Conservation (phyloP, 345 rosid genomes). For the Melaleuca quinquenervia region DNA sequence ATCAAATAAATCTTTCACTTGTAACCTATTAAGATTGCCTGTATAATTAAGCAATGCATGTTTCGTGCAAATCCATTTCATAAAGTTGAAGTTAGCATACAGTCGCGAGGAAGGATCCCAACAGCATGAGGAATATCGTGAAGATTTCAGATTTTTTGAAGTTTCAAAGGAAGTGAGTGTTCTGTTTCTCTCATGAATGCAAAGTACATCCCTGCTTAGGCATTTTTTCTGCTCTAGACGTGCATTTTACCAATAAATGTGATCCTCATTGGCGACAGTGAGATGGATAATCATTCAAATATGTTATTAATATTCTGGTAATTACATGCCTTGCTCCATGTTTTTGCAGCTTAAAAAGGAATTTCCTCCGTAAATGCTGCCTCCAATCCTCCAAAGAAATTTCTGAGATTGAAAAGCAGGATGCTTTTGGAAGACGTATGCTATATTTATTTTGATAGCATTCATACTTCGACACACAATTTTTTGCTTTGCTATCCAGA, state of each 20-base stretch:
- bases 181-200: background rate
- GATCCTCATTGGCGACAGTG: background rate
- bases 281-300: background rate
- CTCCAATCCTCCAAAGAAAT: too few species aligned
- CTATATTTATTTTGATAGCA: too few species aligned
- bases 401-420: too few species aligned
- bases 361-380: too few species aligned
- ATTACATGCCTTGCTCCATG: background rate
- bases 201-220: too few species aligned
- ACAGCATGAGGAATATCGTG: constrained; percentile 59
- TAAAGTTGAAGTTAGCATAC: constrained; percentile 78
- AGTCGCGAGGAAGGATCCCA: constrained; percentile 71
- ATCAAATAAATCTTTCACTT: background rate
- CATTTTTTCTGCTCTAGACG: too few species aligned
- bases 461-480: too few species aligned
- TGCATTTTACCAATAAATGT: background rate
- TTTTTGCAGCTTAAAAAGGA: too few species aligned
- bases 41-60: background rate
- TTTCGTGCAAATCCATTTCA: constrained; percentile 27
- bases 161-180: constrained; percentile 60
- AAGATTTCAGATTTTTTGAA: constrained; percentile 70
- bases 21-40: background rate
- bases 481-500: too few species aligned
- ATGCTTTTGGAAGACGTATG: too few species aligned
- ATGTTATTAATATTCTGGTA: background rate